Evolutionary conservation across 2,329 filamentous ascomycete species (phyloP).

Genomic region (Delphinella strobiligena): DNA sequence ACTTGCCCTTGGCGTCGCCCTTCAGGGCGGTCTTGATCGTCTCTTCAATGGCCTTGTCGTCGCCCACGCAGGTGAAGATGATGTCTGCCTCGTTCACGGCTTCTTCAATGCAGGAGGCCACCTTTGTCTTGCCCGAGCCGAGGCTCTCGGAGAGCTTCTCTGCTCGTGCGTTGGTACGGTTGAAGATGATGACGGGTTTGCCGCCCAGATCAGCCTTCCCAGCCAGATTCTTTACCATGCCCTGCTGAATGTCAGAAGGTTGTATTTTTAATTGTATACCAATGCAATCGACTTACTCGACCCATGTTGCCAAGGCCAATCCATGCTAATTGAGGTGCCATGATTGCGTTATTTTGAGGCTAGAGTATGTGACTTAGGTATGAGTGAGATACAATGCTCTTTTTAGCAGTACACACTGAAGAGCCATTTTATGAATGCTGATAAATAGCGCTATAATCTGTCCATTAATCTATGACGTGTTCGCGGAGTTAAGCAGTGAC

Average conservation of each 20-base stretch:
- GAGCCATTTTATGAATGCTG: no score
- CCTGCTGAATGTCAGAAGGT: conserved; percentile 34
- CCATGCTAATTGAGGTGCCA: conserved; percentile 52
- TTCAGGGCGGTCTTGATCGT: conserved; percentile 48
- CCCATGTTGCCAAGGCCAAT: conserved; percentile 86
- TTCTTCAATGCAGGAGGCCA: conserved; percentile 51
- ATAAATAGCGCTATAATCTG: no score
- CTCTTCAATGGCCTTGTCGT: conserved; percentile 60
- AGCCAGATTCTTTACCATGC: conserved; percentile 74
- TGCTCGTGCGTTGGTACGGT: conserved; percentile 59
- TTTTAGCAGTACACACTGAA: no score
- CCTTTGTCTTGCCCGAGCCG: conserved; percentile 48
- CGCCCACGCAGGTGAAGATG: conserved; percentile 70
- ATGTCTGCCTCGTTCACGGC: conserved; percentile 60
- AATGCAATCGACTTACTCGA: conserved; percentile 36
- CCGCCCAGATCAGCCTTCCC: conserved; percentile 57
- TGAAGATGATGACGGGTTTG: conserved; percentile 65
- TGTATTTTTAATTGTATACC: conserved; percentile 7
- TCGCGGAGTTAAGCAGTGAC: conserved; percentile 4
- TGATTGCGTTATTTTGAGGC: conserved; percentile 10
- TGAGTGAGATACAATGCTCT: no score
- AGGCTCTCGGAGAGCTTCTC: conserved; percentile 51
- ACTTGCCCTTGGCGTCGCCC: conserved; percentile 48
- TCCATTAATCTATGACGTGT: conserved; percentile 9
- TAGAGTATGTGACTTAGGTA: no score